Evolutionary conservation across 2,329 filamentous ascomycete genomes (phyloP).

Genomic region (Fusarium lyarnte): DNA sequence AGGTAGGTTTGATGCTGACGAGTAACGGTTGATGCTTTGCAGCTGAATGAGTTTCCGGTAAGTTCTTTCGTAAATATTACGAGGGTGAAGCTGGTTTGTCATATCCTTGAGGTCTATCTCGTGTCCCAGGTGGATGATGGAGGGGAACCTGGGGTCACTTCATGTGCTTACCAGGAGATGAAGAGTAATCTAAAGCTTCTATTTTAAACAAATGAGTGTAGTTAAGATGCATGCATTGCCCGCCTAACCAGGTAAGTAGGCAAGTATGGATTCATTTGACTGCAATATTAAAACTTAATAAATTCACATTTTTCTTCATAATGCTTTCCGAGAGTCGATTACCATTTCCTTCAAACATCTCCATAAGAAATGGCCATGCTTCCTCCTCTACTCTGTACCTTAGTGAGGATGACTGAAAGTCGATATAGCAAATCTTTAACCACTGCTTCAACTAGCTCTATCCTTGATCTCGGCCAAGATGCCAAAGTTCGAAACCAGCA

Average conservation of each 20-base stretch:
- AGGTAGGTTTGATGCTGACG: conserved; percentile 31
- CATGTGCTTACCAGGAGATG: background rate
- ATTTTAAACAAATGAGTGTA: background rate
- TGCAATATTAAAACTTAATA: background rate
- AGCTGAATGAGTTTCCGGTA: background rate
- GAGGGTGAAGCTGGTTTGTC: conserved; percentile 21
- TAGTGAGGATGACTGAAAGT: background rate
- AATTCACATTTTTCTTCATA: background rate
- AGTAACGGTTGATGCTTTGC: conserved; percentile 24
- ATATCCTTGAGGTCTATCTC: background rate
- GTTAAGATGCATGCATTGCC: background rate
- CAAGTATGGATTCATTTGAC: background rate
- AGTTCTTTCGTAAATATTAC: conserved; percentile 8
- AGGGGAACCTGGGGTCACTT: background rate
- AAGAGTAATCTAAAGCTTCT: background rate
- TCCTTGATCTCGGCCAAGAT: conserved; percentile 21
- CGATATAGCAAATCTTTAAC: conserved; percentile 18
- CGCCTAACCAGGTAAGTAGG: background rate
- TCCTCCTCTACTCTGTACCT: background rate
- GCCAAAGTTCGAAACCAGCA: conserved; percentile 1
- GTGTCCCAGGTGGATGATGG: background rate
- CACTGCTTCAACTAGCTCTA: conserved; percentile 12
- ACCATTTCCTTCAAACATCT: background rate
- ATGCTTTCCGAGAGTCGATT: background rate
- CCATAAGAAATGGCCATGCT: background rate